phyloP scores from a whole-genome alignment of 2,329 filamentous ascomycete species.

The Falciphora oryzae region DNA sequence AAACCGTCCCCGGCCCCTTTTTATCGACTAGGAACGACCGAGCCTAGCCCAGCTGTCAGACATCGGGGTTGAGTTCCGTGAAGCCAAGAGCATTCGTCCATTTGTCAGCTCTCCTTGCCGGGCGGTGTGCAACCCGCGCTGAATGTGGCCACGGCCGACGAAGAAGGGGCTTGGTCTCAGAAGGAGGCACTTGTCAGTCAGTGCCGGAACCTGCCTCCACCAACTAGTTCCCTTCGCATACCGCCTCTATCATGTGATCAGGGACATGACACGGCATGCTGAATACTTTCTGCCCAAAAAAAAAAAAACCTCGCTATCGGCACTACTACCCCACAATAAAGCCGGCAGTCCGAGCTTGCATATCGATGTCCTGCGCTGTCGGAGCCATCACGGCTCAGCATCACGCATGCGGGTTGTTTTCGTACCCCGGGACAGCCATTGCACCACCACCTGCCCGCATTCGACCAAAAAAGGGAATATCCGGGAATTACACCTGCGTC shows the following conservation, averaged over 20 bases:
- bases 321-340: not conserved
- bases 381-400: too few relatives aligned
- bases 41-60: not conserved
- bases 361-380: not conserved
- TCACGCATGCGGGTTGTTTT: not conserved
- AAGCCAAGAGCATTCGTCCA: not conserved
- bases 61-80: not conserved
- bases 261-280: not conserved
- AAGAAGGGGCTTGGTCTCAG: too few relatives aligned
- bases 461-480: too few relatives aligned
- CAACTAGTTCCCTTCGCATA: not conserved
- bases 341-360: not conserved
- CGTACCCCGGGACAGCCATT: not conserved
- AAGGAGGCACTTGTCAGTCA: too few relatives aligned
- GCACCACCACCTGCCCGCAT: too few relatives aligned
- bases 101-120: not conserved
- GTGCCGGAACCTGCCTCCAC: not conserved
- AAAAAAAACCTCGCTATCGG: not conserved
- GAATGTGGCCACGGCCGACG: not conserved
- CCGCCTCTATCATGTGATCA: not conserved
- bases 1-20: too few relatives aligned
- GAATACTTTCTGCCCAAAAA: too few relatives aligned
- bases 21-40: not conserved
- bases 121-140: not conserved
- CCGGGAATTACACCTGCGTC: not conserved